These are phyloP conservation scores for Protomyces macrosporus DNA, from an alignment of 1,139 yeast genomes.

Conservation along the genomic window DNA sequence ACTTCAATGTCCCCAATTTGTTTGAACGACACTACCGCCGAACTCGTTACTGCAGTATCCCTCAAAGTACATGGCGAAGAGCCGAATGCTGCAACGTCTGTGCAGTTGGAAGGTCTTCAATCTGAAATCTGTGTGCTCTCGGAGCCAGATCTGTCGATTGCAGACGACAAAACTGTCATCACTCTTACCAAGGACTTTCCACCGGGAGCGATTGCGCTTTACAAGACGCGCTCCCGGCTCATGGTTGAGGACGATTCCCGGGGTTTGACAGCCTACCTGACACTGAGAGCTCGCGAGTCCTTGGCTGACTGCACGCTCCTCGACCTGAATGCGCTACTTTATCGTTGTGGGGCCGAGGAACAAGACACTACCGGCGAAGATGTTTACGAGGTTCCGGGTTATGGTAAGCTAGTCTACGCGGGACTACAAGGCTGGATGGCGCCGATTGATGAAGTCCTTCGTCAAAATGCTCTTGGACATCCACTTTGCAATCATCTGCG, in stretches of 20 bases:
- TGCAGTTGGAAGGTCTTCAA: slow-evolving; percentile 56
- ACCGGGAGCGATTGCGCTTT: slow-evolving; percentile 84
- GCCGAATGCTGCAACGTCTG: slow-evolving; percentile 41
- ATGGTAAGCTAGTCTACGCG: slow-evolving; percentile 73
- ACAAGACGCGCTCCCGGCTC: slow-evolving; percentile 53
- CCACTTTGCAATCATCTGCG: slow-evolving; percentile 77
- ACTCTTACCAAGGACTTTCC: slow-evolving; percentile 59
- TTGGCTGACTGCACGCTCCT: slow-evolving; percentile 55
- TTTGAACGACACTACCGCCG: slow-evolving; percentile 62
- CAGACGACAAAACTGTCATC: slow-evolving; percentile 47
- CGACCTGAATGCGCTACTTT: slow-evolving; percentile 70
- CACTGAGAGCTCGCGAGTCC: slow-evolving; percentile 71
- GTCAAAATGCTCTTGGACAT: slow-evolving; percentile 72
- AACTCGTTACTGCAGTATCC: slow-evolving; percentile 55
- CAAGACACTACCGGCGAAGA: slow-evolving; percentile 72
- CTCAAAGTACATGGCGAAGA: slow-evolving; percentile 51
- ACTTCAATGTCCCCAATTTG: slow-evolving; percentile 53
- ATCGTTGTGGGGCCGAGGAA: slow-evolving; percentile 81
- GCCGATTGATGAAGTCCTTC: slow-evolving; percentile 57
- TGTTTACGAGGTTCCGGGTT: slow-evolving; percentile 63
- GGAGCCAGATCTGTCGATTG: slow-evolving; percentile 47
- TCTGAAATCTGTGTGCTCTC: slow-evolving; percentile 53
- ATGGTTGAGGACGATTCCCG: slow-evolving; percentile 49
- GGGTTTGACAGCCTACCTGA: slow-evolving; percentile 55
- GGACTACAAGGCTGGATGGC: slow-evolving; percentile 93